These are phyloP conservation scores for Aspergillus carlsbadensis DNA, from an alignment of 495 filamentous ascomycete species.

Conservation along the genomic window DNA sequence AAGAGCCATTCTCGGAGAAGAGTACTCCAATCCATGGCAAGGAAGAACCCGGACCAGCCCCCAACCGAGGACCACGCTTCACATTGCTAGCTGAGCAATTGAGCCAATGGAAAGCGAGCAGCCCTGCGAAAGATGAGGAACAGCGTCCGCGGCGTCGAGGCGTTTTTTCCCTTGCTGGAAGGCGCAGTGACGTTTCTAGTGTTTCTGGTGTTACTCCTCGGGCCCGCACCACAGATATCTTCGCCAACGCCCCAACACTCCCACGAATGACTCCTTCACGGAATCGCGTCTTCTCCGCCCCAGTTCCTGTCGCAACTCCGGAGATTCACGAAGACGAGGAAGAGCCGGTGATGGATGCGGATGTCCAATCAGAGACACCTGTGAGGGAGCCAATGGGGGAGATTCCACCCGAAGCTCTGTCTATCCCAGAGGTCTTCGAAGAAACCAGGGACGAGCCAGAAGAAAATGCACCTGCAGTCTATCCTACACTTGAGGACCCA, in stretches of 20 bases:
- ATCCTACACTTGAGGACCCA: slow-evolving; percentile 1
- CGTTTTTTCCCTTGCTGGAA: slow-evolving; percentile 48
- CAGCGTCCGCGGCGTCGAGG: slow-evolving; percentile 34
- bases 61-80: slow-evolving; percentile 47
- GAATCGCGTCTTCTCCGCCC: neutral
- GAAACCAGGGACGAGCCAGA: slow-evolving; percentile 2
- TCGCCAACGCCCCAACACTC: neutral
- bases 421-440: neutral
- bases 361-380: neutral
- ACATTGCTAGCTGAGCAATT: slow-evolving; percentile 62
- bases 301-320: neutral
- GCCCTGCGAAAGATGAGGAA: slow-evolving; percentile 43
- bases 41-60: slow-evolving; percentile 19
- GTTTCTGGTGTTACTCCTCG: neutral
- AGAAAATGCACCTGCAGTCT: neutral
- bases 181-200: neutral
- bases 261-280: neutral
- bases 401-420: slow-evolving; percentile 11
- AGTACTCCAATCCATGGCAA: neutral
- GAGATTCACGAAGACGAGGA: slow-evolving; percentile 18
- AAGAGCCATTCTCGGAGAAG: neutral
- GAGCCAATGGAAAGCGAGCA: slow-evolving; percentile 56
- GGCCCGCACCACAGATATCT: neutral
- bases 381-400: slow-evolving; percentile 17
- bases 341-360: neutral